Conservation (phyloP, 2,329 filamentous ascomycete genomes). For the Zopfia rhizophila region DNA sequence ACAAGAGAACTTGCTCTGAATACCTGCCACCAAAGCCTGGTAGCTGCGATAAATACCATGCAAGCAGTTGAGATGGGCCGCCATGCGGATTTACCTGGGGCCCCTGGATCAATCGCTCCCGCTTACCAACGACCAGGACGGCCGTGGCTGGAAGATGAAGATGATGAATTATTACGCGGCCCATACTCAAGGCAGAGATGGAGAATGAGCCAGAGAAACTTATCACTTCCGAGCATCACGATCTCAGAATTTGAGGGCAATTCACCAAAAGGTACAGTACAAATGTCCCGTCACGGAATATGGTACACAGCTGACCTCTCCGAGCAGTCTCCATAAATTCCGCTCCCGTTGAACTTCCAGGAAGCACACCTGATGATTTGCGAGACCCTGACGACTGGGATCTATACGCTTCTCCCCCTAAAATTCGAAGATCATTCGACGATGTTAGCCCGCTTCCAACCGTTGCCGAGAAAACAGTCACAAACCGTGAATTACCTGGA, state of each 20-base stretch:
- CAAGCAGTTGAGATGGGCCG: slow-evolving; percentile 35
- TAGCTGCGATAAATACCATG: slow-evolving; percentile 40
- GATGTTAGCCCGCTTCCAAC: slow-evolving; percentile 14
- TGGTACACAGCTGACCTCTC: slow-evolving; percentile 11
- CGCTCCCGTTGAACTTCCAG: slow-evolving; percentile 37
- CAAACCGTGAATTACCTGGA: slow-evolving; percentile 29
- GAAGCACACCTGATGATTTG: slow-evolving; percentile 39
- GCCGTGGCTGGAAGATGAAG: slow-evolving; percentile 31
- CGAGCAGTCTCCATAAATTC: slow-evolving; percentile 28
- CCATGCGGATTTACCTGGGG: slow-evolving; percentile 9
- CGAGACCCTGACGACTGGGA: slow-evolving; percentile 21
- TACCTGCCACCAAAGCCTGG: slow-evolving; percentile 39
- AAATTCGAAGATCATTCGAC: neutral
- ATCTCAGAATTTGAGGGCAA: slow-evolving; percentile 27
- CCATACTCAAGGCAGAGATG: slow-evolving; percentile 38
- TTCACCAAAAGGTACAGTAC: slow-evolving; percentile 27
- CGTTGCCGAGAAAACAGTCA: slow-evolving; percentile 25
- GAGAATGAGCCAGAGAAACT: slow-evolving; percentile 30
- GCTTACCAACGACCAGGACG: slow-evolving; percentile 32
- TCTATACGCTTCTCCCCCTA: slow-evolving; percentile 12
- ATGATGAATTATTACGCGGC: slow-evolving; percentile 25
- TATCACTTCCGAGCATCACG: slow-evolving; percentile 33
- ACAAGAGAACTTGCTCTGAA: slow-evolving; percentile 31
- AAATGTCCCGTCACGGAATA: neutral
- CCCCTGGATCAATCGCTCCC: slow-evolving; percentile 2